Percentiles rank a stretch among this genome's conserved stretches.
These are phyloP conservation scores for Carpinus viminea DNA, from an alignment of 306 rosid species.

Conservation along the genomic window DNA sequence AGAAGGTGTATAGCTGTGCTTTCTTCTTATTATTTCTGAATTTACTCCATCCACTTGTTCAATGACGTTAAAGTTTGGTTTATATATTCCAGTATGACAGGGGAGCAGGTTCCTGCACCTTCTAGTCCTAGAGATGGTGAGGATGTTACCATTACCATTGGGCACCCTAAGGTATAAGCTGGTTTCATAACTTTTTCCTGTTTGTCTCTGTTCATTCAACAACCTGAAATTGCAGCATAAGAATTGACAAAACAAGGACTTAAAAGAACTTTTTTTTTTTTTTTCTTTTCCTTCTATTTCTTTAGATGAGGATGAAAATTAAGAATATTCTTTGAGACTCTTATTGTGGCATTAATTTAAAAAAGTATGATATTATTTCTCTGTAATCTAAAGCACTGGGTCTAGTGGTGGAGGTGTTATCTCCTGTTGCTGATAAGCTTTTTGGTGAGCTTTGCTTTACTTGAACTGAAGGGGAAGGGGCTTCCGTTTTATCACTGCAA, in stretches of 20 bases:
- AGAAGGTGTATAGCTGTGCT: slow-evolving; percentile 58
- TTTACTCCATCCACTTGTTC: slow-evolving; percentile 3
- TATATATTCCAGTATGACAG: slow-evolving; percentile 75
- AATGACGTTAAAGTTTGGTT: not conserved
- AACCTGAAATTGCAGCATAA: slow-evolving; percentile 20
- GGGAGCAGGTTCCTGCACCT: slow-evolving; percentile 70
- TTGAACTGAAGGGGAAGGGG: too few relatives aligned
- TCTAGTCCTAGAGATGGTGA: slow-evolving; percentile 98
- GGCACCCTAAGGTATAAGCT: slow-evolving; percentile 78
- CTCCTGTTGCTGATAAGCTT: too few relatives aligned
- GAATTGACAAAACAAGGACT: not conserved
- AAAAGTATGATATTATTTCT: slow-evolving; percentile 16
- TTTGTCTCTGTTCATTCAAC: slow-evolving; percentile 23
- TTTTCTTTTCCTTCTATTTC: not conserved
- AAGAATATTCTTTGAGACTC: not conserved
- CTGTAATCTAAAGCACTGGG: slow-evolving; percentile 11
- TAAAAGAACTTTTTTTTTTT: slow-evolving; percentile 1
- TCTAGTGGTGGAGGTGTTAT: not conserved
- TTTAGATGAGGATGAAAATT: not conserved
- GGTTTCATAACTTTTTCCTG: slow-evolving; percentile 6
- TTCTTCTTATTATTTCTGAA: slow-evolving; percentile 2
- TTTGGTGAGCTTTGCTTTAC: too few relatives aligned
- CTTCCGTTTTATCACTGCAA: too few relatives aligned
- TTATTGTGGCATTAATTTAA: not conserved
- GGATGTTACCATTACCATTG: slow-evolving; percentile 67